Base-by-base conservation (phyloP, 345 rosid genomes). In the Salix arbutifolia region DNA sequence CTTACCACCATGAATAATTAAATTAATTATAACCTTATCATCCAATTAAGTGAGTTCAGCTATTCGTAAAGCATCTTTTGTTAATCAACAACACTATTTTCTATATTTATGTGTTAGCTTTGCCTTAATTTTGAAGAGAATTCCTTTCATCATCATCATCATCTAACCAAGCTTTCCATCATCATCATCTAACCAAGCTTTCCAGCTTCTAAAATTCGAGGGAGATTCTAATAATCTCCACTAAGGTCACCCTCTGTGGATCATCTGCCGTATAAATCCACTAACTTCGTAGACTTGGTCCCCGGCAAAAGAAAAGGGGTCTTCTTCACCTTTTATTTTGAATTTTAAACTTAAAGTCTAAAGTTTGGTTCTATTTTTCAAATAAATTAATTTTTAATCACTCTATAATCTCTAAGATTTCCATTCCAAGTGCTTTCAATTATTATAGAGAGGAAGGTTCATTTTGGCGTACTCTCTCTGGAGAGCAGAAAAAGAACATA, bases 271-370 rank as follows among this genome's bases (percentile, higher is more conserved):
- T 72, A 79, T 77, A 60, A 78, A 78, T 78, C 86, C 86, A 86
- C 90, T 86, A 86, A 87, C 87, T 78, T 80, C 78, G 48, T 79
- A 84, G 90, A 85, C 87, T 67, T 61, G 72, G 69, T 88, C 80
- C 88, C 86, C 44, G 85, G 86, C 92, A 86, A 87, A 33, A 80
- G 84, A 81, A 89, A 89, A 84, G 91, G 83, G 87, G 89, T 78
- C 82, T 85, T 70, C 81, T 84, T 80, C 81, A 73, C 79, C 80
- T 89, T 89, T 58, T 33, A 14, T 60, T 81, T 83, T 14, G 25
- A 75, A 84, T 78, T 76, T 81, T 30, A 84, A 78, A 79, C 46
- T 17, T 31, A 80, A 77, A 84, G 77, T 77, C 48, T 65, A 72
- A 40, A 78, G 56, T 16, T 21, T 40, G 44, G 44, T 10, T 40